Evolutionary conservation across 108 stramenopile species (phyloP), one percentile per base, ranked within the genome.

Genomic region (Cyclotella sp.): DNA sequence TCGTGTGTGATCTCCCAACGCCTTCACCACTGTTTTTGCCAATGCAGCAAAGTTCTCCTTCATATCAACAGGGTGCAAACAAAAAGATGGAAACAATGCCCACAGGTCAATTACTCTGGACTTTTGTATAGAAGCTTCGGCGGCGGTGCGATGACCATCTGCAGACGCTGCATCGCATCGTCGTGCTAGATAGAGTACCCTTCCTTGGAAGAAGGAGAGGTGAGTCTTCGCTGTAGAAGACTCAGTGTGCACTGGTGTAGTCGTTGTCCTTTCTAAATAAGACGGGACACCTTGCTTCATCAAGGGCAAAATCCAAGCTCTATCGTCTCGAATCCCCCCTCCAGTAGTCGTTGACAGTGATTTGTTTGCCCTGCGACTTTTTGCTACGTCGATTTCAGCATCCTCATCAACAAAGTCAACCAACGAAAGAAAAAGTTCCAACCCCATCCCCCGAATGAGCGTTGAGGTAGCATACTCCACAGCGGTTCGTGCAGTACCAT

Each of bases 1-100:
- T n/a, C 92, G 63, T 47, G 68, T 66, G 69, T 84, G 68, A 81
- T 95, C 94, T 9, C 85, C 81, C 77, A 93, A 74, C 4, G 91
- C 94, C 47, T 81, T 85, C 61, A 89, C 81, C 34, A 91, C 53
- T 13, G 83, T 87, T 63, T 86, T 85, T 8, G 88, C 81, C 26
- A 91, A 63, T 5, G 83, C 61, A 0, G 82, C 80, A 51, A 95
- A 78, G 10, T 85, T 74, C 41, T 55, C 70, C 22, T 78, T 84
- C 40, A 90, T 61, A 62, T 95, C 94, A 15, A 59, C 19, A 42
- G 94, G 89, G 55, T 69, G 30, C 15, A 75, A 45, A 58, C 91
- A 93, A 72, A 92, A 91, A 21, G 74, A 68, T 5, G 91, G 88
- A 62, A 93, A 87, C 22, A 91, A 70, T 14, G 81, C 63, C 94